Percentiles rank a stretch among this genome's conserved stretches.
These are phyloP conservation scores for Neoascochyta sp. DNA, from an alignment of 2,329 filamentous ascomycete genomes.

Conservation along the genomic window DNA sequence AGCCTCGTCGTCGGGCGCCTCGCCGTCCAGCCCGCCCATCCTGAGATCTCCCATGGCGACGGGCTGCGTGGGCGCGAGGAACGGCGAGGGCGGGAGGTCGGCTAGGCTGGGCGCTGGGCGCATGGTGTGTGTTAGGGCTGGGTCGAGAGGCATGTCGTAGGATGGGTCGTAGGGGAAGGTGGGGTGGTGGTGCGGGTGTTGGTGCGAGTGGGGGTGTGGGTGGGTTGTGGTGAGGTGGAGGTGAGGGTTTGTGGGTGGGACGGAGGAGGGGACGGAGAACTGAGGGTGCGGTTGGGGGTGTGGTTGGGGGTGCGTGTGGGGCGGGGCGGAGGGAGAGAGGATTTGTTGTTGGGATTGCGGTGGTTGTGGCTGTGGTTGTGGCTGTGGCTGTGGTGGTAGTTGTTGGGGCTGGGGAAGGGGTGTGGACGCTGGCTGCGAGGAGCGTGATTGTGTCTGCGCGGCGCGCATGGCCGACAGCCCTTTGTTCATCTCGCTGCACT, in stretches of 20 bases:
- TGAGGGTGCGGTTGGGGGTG: neutral
- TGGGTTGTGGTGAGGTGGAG: slow-evolving; percentile 10
- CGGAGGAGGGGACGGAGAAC: slow-evolving; percentile 6
- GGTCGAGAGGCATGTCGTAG: slow-evolving; percentile 57
- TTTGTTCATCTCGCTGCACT: slow-evolving; percentile 71
- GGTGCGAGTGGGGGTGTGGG: slow-evolving; percentile 13
- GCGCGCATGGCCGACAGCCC: slow-evolving; percentile 25
- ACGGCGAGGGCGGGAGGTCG: slow-evolving; percentile 35
- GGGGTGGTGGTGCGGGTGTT: slow-evolving; percentile 28
- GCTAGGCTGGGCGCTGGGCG: slow-evolving; percentile 15
- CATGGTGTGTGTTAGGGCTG: slow-evolving; percentile 54
- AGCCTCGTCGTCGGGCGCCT: too few relatives aligned
- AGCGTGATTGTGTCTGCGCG: slow-evolving; percentile 17
- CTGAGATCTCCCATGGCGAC: too few relatives aligned
- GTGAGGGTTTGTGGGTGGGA: slow-evolving; percentile 2
- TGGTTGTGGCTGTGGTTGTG: slow-evolving; percentile 7
- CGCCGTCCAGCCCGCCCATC: too few relatives aligned
- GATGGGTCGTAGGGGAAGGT: slow-evolving; percentile 31
- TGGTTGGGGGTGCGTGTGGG: neutral
- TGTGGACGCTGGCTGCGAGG: slow-evolving; percentile 8
- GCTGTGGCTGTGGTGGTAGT: slow-evolving; percentile 9
- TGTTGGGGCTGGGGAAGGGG: too few relatives aligned
- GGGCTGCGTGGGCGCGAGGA: too few relatives aligned
- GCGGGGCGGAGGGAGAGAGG: slow-evolving; percentile 6
- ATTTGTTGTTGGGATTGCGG: slow-evolving; percentile 4